A percentile compares a stretch with the other conserved stretches of the same genome.
phyloP scores from a whole-genome alignment of 768 basidiomycete genomes.

The Naganishia friedmannii region DNA sequence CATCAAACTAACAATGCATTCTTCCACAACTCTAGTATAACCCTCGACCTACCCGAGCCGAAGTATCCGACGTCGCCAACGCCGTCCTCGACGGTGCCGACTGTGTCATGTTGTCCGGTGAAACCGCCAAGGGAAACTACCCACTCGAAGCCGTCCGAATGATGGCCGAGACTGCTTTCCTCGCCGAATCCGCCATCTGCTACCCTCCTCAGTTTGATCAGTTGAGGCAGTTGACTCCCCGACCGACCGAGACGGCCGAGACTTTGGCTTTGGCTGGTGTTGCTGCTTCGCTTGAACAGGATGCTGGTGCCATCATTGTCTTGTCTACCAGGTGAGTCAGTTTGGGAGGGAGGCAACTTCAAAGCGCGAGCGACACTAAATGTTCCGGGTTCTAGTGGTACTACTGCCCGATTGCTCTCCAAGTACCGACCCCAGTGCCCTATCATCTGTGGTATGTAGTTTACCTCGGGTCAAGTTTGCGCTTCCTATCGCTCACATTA shows the following conservation, averaged over 20 bases:
- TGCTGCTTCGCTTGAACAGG: constrained; percentile 89
- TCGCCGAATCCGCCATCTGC: constrained; percentile 92
- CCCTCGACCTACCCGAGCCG: constrained; percentile 96
- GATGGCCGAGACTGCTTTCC: constrained; percentile 99
- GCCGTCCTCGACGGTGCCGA: constrained; percentile 98
- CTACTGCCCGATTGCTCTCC: constrained; percentile 90
- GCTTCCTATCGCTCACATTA: neutral
- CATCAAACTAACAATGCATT: neutral
- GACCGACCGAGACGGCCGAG: constrained; percentile 90
- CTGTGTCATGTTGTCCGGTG: constrained; percentile 99
- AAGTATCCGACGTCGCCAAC: constrained; percentile 98
- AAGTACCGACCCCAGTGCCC: constrained; percentile 92
- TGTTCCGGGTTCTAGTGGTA: constrained; percentile 59
- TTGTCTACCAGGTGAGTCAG: constrained; percentile 69
- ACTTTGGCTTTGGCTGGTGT: constrained; percentile 95
- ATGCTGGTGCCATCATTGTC: constrained; percentile 90
- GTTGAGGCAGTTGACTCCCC: constrained; percentile 69
- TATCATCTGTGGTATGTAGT: constrained; percentile 79
- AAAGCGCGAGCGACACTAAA: neutral
- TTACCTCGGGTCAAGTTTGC: neutral
- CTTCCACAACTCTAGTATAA: constrained; percentile 65
- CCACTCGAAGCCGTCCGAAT: constrained; percentile 95
- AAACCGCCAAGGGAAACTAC: constrained; percentile 96
- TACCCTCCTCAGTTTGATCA: constrained; percentile 93
- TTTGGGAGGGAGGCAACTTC: neutral